Percentiles rank a stretch among this genome's conserved stretches.
These are phyloP conservation scores for Ensete glaucum DNA, from an alignment of 176 grass and related monocot species.

Conservation along the genomic window DNA sequence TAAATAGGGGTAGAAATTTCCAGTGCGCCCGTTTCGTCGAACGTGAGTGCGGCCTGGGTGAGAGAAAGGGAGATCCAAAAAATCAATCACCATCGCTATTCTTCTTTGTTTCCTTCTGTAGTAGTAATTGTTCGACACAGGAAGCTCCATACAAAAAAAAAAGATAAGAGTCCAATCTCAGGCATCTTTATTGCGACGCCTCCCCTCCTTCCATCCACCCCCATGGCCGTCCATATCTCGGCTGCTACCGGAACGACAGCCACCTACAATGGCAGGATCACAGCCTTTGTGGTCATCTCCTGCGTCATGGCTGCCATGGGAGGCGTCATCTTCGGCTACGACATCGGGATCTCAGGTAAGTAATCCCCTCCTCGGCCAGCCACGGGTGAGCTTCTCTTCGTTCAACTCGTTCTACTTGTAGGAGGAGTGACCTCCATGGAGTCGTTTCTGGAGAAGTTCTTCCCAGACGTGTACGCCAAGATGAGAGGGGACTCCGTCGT, in stretches of 20 bases:
- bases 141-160: too few relatives aligned
- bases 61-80: too few relatives aligned
- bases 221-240: background rate
- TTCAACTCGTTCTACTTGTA: background rate
- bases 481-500: background rate
- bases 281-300: constrained; percentile 4
- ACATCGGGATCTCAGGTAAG: constrained; percentile 8
- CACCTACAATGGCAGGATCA: constrained; percentile 11
- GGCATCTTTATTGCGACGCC: too few relatives aligned
- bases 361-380: background rate
- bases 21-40: too few relatives aligned
- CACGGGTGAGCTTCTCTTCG: too few relatives aligned
- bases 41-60: too few relatives aligned
- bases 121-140: too few relatives aligned
- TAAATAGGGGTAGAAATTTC: too few relatives aligned
- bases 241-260: background rate
- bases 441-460: constrained; percentile 16
- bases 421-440: constrained; percentile 24
- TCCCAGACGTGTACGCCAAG: constrained; percentile 9
- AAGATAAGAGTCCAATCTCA: too few relatives aligned
- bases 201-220: too few relatives aligned
- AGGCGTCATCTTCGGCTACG: constrained; percentile 18
- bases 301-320: constrained; percentile 14
- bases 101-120: too few relatives aligned
- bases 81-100: too few relatives aligned